Evolutionary conservation across 176 grass and related monocot genomes (phyloP).

Genomic region (Oryza coarctata): DNA sequence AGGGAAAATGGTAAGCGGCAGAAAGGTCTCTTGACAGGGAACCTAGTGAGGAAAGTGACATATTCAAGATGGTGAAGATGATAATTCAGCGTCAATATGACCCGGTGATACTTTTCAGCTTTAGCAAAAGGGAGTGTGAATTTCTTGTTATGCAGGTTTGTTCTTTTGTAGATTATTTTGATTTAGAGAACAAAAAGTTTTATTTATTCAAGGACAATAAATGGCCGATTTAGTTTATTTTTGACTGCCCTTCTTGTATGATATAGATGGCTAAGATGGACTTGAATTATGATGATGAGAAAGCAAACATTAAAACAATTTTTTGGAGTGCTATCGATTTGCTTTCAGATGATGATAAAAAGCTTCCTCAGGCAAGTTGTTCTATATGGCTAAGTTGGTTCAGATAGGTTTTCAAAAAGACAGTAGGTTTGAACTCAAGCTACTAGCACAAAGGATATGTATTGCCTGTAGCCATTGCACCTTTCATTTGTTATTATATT

Average conservation of each 20-base stretch:
- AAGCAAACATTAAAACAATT: conserved; percentile 79
- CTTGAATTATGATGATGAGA: conserved; percentile 91
- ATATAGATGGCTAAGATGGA: conserved; percentile 95
- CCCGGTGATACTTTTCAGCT: conserved; percentile 93
- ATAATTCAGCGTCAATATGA: conserved; percentile 98
- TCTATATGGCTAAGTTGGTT: background rate
- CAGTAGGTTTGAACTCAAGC: background rate
- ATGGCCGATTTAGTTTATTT: background rate
- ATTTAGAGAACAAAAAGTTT: background rate
- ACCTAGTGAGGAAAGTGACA: conserved; percentile 78
- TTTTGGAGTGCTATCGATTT: conserved; percentile 99
- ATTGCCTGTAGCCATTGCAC: background rate
- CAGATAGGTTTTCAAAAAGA: background rate
- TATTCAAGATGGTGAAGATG: conserved; percentile 99
- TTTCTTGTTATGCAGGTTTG: conserved; percentile 93
- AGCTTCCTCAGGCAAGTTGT: conserved; percentile 78
- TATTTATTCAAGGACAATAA: background rate
- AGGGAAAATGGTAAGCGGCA: conserved; percentile 73
- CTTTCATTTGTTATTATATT: background rate
- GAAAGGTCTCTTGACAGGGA: conserved; percentile 57
- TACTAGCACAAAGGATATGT: background rate
- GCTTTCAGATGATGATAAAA: conserved; percentile 95
- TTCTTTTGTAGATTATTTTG: background rate
- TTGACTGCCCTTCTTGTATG: background rate
- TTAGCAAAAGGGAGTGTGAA: conserved; percentile 97